Evolutionary conservation across 768 basidiomycete species (phyloP), one percentile per base, ranked within the genome.

Genomic region (Pholiota microspora): DNA sequence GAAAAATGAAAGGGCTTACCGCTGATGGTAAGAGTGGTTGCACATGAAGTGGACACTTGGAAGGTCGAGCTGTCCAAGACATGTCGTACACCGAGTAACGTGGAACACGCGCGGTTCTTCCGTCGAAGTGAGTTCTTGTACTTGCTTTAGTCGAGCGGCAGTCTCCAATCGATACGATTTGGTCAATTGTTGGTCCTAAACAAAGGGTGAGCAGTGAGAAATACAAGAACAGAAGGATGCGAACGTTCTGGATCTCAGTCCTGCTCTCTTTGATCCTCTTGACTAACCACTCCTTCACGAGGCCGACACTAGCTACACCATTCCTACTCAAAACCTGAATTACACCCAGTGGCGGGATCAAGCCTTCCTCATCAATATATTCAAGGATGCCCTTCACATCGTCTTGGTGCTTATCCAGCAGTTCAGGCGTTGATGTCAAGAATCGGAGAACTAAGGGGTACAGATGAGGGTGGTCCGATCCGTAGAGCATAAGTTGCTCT

Each of bases 21-120:
- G 79, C 67, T 96, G 93, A 67, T 99, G 97, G 73, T 92, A 98
- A 57, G 92, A 94, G 67, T 98, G 97, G 63, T 88, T 86, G 71
- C 96, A 99, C 96, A 98, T 97, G 66, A 98, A 98, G 69, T 98
- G 95, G 5, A 98, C 79, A 59, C 84, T 89, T 0, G 97, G 96
- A 8, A 98, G 81, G 67, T 98, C 95, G 56, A 98, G 82, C 62
- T 90, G 92, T 1, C 88, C 92, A 13, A 86, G 81, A 68, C 97
- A 98, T 3, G 86, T 81, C 18, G 95, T 88, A 69, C 97, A 98
- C 36, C 94, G 79, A 7, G 94, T 95, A 56, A 96, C 91, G 65
- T 98, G 94, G 77, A 98, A 97, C 18, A 98, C 89, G 16, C 84
- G 81, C 0, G 97, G 90, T 49, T 85, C 81, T 18, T 85, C 81